A percentile compares a stretch with the other conserved stretches of the same genome.
These are phyloP conservation scores for Oryza glumipatula DNA, from an alignment of 176 grass and related monocot species.

Conservation along the genomic window DNA sequence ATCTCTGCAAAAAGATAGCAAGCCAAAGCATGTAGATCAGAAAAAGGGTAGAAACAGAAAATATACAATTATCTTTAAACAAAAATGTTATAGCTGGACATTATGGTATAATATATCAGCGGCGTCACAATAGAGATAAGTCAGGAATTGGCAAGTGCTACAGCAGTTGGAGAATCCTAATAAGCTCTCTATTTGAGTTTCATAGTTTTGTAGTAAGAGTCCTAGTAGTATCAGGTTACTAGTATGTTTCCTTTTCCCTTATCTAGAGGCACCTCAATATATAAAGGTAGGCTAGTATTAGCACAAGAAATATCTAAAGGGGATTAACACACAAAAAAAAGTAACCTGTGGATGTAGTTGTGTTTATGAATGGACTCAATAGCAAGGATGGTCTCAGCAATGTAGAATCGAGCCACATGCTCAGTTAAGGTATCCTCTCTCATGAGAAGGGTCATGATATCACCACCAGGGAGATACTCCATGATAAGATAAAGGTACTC, in stretches of 20 bases:
- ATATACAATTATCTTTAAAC: conserved; percentile 24
- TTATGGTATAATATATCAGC: too few relatives aligned
- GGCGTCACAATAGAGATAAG: too few relatives aligned
- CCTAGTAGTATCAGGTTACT: too few relatives aligned
- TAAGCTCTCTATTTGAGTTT: too few relatives aligned
- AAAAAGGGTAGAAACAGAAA: neutral
- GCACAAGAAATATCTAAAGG: too few relatives aligned
- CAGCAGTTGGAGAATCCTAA: too few relatives aligned
- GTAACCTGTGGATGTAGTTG: conserved; percentile 97
- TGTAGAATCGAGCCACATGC: conserved; percentile 87
- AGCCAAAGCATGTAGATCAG: conserved; percentile 42
- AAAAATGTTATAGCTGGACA: neutral
- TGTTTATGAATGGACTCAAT: conserved; percentile 99
- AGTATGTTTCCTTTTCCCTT: too few relatives aligned
- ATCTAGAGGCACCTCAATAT: too few relatives aligned
- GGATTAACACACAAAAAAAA: conserved; percentile 8
- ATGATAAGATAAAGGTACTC: conserved; percentile 96
- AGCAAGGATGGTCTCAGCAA: conserved; percentile 91
- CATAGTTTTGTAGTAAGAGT: too few relatives aligned
- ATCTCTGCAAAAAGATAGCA: conserved; percentile 72
- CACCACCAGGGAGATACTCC: conserved; percentile 97
- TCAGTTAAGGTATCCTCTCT: conserved; percentile 96
- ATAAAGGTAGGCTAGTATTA: too few relatives aligned
- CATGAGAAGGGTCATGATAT: conserved; percentile 98
- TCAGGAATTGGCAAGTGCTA: too few relatives aligned